phyloP scores from a whole-genome alignment of 768 basidiomycete genomes.

The Mycena olivaceomarginata region DNA sequence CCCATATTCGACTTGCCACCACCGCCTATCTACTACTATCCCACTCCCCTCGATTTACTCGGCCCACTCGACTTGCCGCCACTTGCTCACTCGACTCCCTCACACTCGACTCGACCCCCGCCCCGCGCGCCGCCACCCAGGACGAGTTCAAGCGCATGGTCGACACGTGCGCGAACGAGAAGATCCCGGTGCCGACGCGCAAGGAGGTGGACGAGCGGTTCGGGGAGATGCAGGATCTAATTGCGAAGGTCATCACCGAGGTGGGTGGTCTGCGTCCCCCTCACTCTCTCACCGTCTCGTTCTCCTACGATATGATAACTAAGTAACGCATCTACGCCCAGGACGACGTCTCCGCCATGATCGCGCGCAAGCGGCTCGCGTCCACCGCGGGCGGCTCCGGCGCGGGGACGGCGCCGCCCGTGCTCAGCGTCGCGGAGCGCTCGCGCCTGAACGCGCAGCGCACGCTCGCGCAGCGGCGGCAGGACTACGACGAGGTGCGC shows the following conservation, averaged over 20 bases:
- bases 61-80: too few species aligned
- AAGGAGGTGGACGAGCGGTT: conserved; percentile 80
- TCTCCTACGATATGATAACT: neutral
- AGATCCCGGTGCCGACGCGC: conserved; percentile 81
- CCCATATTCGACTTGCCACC: too few species aligned
- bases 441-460: conserved; percentile 83
- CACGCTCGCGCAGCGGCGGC: conserved; percentile 84
- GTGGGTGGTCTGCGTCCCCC: conserved; percentile 61
- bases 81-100: too few species aligned
- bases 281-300: conserved; percentile 23
- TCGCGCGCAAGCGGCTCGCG: conserved; percentile 77
- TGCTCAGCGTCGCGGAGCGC: conserved; percentile 64
- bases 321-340: neutral
- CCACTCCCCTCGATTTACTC: too few species aligned
- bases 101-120: too few species aligned
- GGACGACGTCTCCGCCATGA: conserved; percentile 89
- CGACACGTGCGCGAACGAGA: conserved; percentile 66
- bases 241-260: conserved; percentile 85
- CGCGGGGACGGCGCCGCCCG: conserved; percentile 47
- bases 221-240: conserved; percentile 75
- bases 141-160: conserved; percentile 83
- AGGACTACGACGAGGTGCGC: conserved; percentile 79
- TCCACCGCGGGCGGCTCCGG: conserved; percentile 54
- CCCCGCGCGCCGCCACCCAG: conserved; percentile 57
- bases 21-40: too few species aligned